Base-by-base conservation (phyloP, 306 rosid species). In the Cucurbita maxima region DNA sequence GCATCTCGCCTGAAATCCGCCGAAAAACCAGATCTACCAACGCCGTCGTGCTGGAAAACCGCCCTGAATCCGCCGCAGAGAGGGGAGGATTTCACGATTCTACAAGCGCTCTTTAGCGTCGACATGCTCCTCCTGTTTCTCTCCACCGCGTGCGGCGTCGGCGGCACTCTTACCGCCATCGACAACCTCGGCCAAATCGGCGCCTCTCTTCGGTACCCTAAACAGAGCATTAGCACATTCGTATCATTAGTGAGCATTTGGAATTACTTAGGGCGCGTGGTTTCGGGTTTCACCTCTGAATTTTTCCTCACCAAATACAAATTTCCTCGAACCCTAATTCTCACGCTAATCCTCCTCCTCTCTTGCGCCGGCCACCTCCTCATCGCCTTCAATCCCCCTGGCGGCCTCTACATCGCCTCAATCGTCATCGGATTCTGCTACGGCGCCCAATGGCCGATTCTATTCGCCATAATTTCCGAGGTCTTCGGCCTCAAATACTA, bases 1-100 rank as follows among this genome's bases (percentile, higher is more conserved):
- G 34, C 34, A 30, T 30, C 34, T 2, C 34, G 34, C 34, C 34
- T 30, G 34, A 30, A 30, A 30, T 30, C 57, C 58, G 71, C 83
- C 0, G 82, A 67, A 18, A 76, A 79, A 57, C 76, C 66, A 6
- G 14, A 4, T 7, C 19, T 48, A 11, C 3, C 20, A 10, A 5
- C 50, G 50, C 70, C 14, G 7, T 83, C 84, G 4, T 86, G 90
- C 25, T 86, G 89, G 87, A 82, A 10, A 70, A 83, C 83, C 10
- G 63, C 76, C 4, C 82, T 86, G 43, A 76, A 30, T 3, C 89
- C 84, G 0, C 89, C 89, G 1, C 73, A 18, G 3, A 81, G 87
- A 79, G 89, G 89, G 6, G 89, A 86, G 3, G 87, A 86, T 81
- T 81, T 70, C 74, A 86, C 89, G 43, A 86, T 86, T 11, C 81